Evolutionary conservation across 306 rosid genomes (phyloP).

Genomic region (Adenanthera pavonina): DNA sequence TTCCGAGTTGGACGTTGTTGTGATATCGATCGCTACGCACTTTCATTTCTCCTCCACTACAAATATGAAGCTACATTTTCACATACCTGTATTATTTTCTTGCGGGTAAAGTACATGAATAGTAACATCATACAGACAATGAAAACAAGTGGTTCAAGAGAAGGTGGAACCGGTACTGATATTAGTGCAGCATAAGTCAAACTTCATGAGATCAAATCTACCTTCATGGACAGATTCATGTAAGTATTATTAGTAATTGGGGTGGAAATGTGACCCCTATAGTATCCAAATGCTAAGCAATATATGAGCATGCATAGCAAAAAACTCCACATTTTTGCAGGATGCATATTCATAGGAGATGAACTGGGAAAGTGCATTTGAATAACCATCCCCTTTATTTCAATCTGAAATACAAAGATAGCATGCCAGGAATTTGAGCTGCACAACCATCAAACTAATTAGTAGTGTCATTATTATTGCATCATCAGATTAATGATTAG

Average conservation of each 20-base stretch:
- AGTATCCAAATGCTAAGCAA: too few relatives aligned
- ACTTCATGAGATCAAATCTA: neutral
- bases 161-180: neutral
- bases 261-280: too few relatives aligned
- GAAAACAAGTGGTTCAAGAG: neutral
- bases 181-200: neutral
- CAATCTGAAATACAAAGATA: neutral
- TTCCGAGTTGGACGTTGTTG: too few relatives aligned
- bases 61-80: neutral
- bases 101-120: neutral
- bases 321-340: too few relatives aligned
- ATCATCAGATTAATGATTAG: too few relatives aligned
- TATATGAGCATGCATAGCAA: too few relatives aligned
- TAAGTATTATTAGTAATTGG: too few relatives aligned
- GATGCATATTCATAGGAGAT: neutral
- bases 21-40: too few relatives aligned
- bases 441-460: neutral
- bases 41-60: neutral
- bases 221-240: too few relatives aligned
- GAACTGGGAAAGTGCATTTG: neutral
- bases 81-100: neutral
- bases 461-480: too few relatives aligned
- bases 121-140: neutral
- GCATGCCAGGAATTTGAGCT: neutral
- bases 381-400: neutral